Evolutionary conservation across 2,329 filamentous ascomycete species (phyloP), one percentile per base, ranked within the genome.

Genomic region (Aspergillus sojae): DNA sequence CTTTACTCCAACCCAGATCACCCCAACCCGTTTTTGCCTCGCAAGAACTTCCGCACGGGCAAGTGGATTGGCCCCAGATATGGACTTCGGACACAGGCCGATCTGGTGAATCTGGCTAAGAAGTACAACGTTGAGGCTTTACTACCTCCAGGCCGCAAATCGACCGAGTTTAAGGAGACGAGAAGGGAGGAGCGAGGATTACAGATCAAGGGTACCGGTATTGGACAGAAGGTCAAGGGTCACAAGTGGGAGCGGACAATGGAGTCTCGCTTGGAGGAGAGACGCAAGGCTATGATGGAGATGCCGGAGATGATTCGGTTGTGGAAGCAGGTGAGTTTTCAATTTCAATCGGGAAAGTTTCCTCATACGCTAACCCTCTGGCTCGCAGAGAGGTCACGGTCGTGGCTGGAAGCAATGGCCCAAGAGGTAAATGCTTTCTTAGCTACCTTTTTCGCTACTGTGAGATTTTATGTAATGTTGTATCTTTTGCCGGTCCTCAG

Each of bases 151-250:
- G 91, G 90, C 12, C 83, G 83, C 63, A 97, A 97, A 86, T 88
- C 89, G 71, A 90, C 89, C 2, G 90, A 88, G 85, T 80, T 75
- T 69, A 79, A 80, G 77, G 85, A 93, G 73, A 85, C 87, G 72
- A 86, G 88, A 77, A 84, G 92, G 62, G 87, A 93, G 63, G 91
- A 96, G 82, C 85, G 90, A 68, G 94, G 94, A 57, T 77, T 97
- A 78, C 85, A 89, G 66, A 91, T 97, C 63, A 94, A 94, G 86
- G 94, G 94, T 72, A 98, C 94, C 1, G 94, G 95, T 84, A 89
- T 93, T 70, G 94, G 93, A 62, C 89, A 97, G 81, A 89, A 86
- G 80, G 94, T 97, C 78, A 99, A 98, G 90, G 95, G 95, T 79
- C 94, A 97, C 80, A 85, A 88, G 72, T 92, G 94, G 88, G 95